Conservation (phyloP, 2,329 filamentous ascomycete genomes). For the Fusarium caatingaense region DNA sequence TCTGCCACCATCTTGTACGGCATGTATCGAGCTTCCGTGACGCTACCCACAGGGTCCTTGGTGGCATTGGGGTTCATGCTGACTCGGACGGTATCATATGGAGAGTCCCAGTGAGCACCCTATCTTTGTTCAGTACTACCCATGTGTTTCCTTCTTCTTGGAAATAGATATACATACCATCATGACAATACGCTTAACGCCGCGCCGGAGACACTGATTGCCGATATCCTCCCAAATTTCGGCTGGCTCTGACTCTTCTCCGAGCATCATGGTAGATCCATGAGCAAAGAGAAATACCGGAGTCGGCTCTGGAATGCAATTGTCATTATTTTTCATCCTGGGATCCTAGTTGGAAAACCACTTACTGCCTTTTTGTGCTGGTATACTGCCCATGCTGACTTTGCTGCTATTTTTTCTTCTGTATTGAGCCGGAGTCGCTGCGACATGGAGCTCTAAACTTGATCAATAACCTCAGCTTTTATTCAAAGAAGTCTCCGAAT, state of each 20-base stretch:
- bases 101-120: conserved; percentile 71
- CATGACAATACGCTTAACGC: conserved; percentile 29
- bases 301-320: not conserved
- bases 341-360: too few species aligned
- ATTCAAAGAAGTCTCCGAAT: not conserved
- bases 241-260: conserved; percentile 31
- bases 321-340: not conserved
- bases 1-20: conserved; percentile 72
- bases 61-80: conserved; percentile 67
- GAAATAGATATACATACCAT: conserved; percentile 17
- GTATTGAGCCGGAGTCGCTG: too few species aligned
- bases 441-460: not conserved
- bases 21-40: conserved; percentile 72
- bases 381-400: not conserved
- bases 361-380: not conserved
- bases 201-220: conserved; percentile 25
- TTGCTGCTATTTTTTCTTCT: not conserved
- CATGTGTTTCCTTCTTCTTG: too few species aligned
- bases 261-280: conserved; percentile 39
- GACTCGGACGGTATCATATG: conserved; percentile 67
- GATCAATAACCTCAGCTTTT: not conserved
- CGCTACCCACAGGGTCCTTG: conserved; percentile 74
- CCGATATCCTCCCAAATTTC: conserved; percentile 35
- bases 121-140: not conserved
- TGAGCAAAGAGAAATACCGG: conserved; percentile 36